phyloP scores from a whole-genome alignment of 2,329 filamentous ascomycete genomes.

The Verticillium klebahnii region DNA sequence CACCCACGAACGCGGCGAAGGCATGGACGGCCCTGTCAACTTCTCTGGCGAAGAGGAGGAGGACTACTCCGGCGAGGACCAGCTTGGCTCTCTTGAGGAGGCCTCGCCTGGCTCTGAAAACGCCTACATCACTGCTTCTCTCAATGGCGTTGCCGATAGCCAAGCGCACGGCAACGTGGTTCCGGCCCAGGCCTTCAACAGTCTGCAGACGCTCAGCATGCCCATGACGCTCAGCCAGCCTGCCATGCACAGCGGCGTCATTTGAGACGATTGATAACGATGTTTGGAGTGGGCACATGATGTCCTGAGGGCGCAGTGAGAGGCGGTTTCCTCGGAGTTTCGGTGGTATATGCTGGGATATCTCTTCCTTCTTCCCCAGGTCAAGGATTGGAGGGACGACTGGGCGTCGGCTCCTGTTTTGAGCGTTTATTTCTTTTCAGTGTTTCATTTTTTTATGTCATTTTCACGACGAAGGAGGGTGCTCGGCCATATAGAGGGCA shows the following conservation, averaged over 20 bases:
- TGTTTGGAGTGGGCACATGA: neutral
- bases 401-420: neutral
- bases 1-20: slow-evolving; percentile 62
- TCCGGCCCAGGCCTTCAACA: slow-evolving; percentile 42
- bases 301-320: neutral
- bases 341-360: neutral
- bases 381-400: neutral
- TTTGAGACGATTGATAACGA: slow-evolving; percentile 23
- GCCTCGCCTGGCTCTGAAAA: slow-evolving; percentile 69
- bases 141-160: slow-evolving; percentile 39
- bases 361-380: neutral
- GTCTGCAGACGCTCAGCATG: slow-evolving; percentile 58
- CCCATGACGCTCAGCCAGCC: slow-evolving; percentile 60
- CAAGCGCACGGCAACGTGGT: slow-evolving; percentile 10
- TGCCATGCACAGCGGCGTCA: slow-evolving; percentile 39
- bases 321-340: neutral
- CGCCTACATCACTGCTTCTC: slow-evolving; percentile 52
- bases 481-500: neutral
- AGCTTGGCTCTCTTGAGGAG: slow-evolving; percentile 75
- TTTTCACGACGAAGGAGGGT: neutral
- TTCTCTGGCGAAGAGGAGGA: slow-evolving; percentile 82
- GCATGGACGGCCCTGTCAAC: slow-evolving; percentile 52
- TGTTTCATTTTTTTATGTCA: neutral
- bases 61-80: slow-evolving; percentile 76
- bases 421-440: neutral